These are phyloP conservation scores for Heliosperma pusillum DNA, from an alignment of 148 eudicot genomes.

Conservation along the genomic window DNA sequence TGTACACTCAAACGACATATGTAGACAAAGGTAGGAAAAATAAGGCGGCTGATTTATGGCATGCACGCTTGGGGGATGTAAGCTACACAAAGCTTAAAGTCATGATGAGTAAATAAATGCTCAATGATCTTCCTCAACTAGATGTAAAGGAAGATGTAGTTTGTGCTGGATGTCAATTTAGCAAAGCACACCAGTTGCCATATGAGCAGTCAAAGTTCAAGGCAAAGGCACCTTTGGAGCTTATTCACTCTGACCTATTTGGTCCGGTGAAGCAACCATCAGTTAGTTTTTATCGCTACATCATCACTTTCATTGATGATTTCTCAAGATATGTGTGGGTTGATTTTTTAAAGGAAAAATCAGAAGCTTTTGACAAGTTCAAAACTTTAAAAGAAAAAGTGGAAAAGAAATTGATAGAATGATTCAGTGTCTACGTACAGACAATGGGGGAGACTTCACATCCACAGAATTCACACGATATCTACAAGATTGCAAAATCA, in stretches of 20 bases:
- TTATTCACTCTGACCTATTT: constrained; percentile 18
- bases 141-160: constrained; percentile 2
- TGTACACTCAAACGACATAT: constrained; percentile 13
- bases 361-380: constrained; percentile 10
- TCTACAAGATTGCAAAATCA: background rate
- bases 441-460: constrained; percentile 14
- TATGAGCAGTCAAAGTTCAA: constrained; percentile 17
- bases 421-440: constrained; percentile 1
- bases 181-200: constrained; percentile 2
- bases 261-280: constrained; percentile 10
- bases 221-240: constrained; percentile 8
- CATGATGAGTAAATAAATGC: constrained; percentile 25
- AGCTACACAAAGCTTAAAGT: constrained; percentile 12
- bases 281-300: background rate
- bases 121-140: constrained; percentile 1
- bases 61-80: constrained; percentile 15
- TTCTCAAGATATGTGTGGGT: constrained; percentile 16
- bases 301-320: constrained; percentile 19
- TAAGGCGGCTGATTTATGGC: constrained; percentile 18
- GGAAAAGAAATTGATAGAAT: background rate
- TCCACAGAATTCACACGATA: background rate
- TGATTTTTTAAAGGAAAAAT: constrained; percentile 17
- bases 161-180: constrained; percentile 3
- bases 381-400: constrained; percentile 1
- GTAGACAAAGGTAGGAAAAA: constrained; percentile 21